Base-by-base conservation (phyloP, 2,329 filamentous ascomycete species). In the Herpotrichia juniperi region DNA sequence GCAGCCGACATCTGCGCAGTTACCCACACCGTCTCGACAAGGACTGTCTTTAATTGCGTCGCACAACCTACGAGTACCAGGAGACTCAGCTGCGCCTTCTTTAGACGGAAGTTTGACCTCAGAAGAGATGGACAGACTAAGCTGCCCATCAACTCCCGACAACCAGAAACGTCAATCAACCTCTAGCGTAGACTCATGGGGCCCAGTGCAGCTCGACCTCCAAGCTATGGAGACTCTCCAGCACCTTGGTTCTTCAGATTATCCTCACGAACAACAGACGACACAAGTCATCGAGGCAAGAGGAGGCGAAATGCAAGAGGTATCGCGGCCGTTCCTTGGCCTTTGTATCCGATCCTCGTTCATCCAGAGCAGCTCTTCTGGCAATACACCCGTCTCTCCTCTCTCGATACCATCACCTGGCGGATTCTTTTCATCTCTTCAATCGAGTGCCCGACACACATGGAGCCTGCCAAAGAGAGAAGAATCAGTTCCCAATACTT, bases 351-450 rank as follows among this genome's bases (percentile, higher is more conserved):
- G 68, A 7, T 55, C 59, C 1, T 45, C 57, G 3, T 21, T 55
- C 4, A 46, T 56, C 21, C 61, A 62, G 30, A 76, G 71, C 28
- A 74, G 69, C 19, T 80, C 66, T n/a, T 62, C 62, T 37, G 67
- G 63, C 21, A 71, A 65, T 46, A 87, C 87, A 50, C 89, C 87
- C 32, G 82, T 97, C 56, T 93, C 90, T 17, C 87, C 84, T 53
- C 82, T 97, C 17, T 93, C 93, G 22, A 92, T 97, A 28, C 93
- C 93, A 5, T 97, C 93, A 0, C 93, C 93, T 0, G 89, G 91
- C 22, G 91, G 89, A 1, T 97, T 97, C 80, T 97, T 97, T 74
- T 90, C 90, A 2, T 91, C 89, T 0, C 82, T 97, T 24, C 90
- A 89, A 31, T 85, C 88, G 3, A 83, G 85, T 47, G 86, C 88